Base-by-base conservation (phyloP, 1,284 basidiomycete genomes). In the Fomitopsis betulina region DNA sequence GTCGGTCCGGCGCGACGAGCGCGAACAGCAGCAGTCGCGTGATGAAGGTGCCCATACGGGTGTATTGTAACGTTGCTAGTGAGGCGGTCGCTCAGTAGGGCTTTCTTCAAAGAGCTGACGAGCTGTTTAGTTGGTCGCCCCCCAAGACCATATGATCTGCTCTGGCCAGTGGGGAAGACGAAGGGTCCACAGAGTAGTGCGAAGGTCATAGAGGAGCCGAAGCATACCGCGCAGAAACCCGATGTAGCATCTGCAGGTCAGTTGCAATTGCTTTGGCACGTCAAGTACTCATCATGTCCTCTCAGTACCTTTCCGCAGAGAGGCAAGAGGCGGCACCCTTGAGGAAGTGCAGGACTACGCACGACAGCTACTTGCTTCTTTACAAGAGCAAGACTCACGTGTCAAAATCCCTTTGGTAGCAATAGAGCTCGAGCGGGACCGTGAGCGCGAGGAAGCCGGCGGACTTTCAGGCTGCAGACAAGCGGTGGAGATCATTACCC, bases 401-500 rank as follows among this genome's bases (percentile, higher is more conserved):
- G 69, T 70, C 43, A 72, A 71, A 60, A 59, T 70, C 5, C 68
- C 71, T 2, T 63, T 64, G 0, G 73, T 72, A 50, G 63, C 67
- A n/a, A 65, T 69, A 21, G 58, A 62, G 50, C 58, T 62, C 23
- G 61, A 61, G 58, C 54, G 64, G 52, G 58, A 65, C 43, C 56
- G 59, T 21, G 67, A 67, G 64, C 69, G 65, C 55, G 72, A 76
- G 69, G 70, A 74, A 55, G 76, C 75, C 63, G 80, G 80, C 3
- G 79, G 74, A 17, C 70, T 85, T 60, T 82, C 80, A 3, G 88
- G 89, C 0, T 97, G 94, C 71, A 81, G 93, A 57, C 89, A 95
- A 66, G 93, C 93, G 0, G 93, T 98, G 1, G 94, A 97, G 75
- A 86, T 96, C 49, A 75, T 96, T 45, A 94, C 93, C 15, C 77